Base-by-base conservation (phyloP, 805 yeast genomes). In the Candida fluviatilis region DNA sequence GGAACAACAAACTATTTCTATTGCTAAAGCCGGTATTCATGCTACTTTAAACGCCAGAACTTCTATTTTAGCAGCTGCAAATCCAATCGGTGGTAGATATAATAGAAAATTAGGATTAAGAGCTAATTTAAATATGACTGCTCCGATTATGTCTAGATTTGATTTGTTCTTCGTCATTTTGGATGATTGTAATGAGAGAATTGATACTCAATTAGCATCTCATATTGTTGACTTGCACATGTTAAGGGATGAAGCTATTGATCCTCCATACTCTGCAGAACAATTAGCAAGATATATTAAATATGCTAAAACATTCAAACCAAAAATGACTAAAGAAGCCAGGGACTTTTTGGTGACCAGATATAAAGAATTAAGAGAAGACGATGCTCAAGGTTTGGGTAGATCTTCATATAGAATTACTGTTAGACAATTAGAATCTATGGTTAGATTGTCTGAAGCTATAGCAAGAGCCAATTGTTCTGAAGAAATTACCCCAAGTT, bases 1-100 rank as follows among this genome's bases (percentile, higher is more conserved):
- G 99, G 99, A 93, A 67, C 99, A 93, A 60, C 99, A 93, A 62
- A 93, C 99, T 1, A 93, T 93, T 31, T 89, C 97, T 7, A 88
- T 93, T 54, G 99, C 99, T 23, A 93, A 93, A 55, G 99, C 99
- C 1, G 99, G 99, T 43, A 93, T 93, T 55, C 93, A 93, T 53
- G 93, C 99, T 4, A 93, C 98, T 0, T 70, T 93, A 44, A 93
- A 93, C 59, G 99, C 99, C 1, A 76, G 99, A 63, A 91, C 97
- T 0, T 91, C 98, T 1, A 84, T 93, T 46, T 69, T 93, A 40
- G 99, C 99, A 0, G 85, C 96, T n/a, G 99, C 99, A 1, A 93
- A 93, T 60, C 99, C 99, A 16, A 79, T 93, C 40, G 95, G 89
- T n/a, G 99, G 99, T 36, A 72, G 99, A 52, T 93, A 93, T 60